A percentile compares a stretch with the other conserved stretches of the same genome.
phyloP scores from a whole-genome alignment of 2,329 filamentous ascomycete species.

The Sclerotinia nivalis region DNA sequence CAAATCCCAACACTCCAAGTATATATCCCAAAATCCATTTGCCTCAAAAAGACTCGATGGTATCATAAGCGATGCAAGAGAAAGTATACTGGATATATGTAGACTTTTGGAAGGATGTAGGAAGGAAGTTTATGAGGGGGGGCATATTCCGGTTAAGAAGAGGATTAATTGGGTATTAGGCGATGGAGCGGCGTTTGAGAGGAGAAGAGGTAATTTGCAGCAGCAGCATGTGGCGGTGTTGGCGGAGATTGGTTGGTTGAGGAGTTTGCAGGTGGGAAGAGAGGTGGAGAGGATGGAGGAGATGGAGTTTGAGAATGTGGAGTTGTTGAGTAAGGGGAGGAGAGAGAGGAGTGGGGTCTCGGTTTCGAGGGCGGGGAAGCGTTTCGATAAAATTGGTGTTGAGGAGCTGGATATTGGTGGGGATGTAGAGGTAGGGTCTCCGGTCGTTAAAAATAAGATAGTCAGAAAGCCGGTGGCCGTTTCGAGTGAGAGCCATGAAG shows the following conservation, averaged over 20 bases:
- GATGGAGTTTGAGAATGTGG: conserved; percentile 10
- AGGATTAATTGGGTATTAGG: conserved; percentile 21
- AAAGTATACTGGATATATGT: background rate
- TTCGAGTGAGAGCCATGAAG: background rate
- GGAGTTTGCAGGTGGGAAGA: background rate
- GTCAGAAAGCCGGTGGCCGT: background rate
- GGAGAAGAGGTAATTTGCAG: conserved; percentile 15
- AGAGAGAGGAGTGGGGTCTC: background rate
- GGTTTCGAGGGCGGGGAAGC: no score
- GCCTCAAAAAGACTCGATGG: background rate
- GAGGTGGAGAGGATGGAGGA: background rate
- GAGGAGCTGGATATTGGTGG: background rate
- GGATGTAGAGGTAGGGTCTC: background rate
- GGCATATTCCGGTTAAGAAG: conserved; percentile 2
- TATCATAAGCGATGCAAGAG: background rate
- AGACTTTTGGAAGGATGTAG: conserved; percentile 6
- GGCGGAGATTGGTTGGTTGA: conserved; percentile 18
- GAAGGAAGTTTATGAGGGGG: background rate
- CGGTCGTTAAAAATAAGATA: background rate
- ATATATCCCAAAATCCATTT: background rate
- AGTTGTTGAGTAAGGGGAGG: background rate
- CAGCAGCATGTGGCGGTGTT: conserved; percentile 20
- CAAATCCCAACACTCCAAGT: background rate
- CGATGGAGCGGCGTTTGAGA: conserved; percentile 11
- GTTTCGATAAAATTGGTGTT: background rate